Conservation (phyloP, 208 protist species). For the Wallacemonas collosoma region DNA sequence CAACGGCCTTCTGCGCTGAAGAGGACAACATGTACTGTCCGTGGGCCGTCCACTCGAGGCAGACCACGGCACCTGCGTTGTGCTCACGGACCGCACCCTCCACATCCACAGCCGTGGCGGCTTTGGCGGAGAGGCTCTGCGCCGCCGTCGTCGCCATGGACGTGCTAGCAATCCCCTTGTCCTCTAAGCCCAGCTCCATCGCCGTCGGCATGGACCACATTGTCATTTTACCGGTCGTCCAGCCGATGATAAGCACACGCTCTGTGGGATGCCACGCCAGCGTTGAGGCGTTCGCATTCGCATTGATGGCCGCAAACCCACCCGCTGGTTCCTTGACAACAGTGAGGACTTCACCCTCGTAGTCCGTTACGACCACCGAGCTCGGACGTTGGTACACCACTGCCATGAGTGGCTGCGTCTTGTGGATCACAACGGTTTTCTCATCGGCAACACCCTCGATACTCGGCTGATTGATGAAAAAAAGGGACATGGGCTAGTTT, state of each 20-base stretch:
- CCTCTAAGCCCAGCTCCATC: constrained; percentile 33
- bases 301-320: constrained; percentile 28
- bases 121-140: constrained; percentile 39
- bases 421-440: constrained; percentile 58
- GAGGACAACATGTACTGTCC: constrained; percentile 69
- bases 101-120: constrained; percentile 41
- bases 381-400: constrained; percentile 63
- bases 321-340: constrained; percentile 37
- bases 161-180: constrained; percentile 23
- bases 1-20: constrained; percentile 52
- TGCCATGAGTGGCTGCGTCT: constrained; percentile 62
- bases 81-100: constrained; percentile 70
- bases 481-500: constrained; percentile 55
- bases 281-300: constrained; percentile 33
- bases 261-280: constrained; percentile 89
- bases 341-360: constrained; percentile 78
- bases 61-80: constrained; percentile 48
- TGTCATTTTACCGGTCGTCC: constrained; percentile 76
- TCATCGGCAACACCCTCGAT: constrained; percentile 63
- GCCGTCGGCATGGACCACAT: constrained; percentile 59
- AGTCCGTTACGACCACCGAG: constrained; percentile 76
- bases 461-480: constrained; percentile 63
- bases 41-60: constrained; percentile 51
- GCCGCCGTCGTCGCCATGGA: constrained; percentile 22
- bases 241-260: constrained; percentile 76